Conservation (phyloP, 352 stramenopile species). For the Ophiocytium majus region DNA sequence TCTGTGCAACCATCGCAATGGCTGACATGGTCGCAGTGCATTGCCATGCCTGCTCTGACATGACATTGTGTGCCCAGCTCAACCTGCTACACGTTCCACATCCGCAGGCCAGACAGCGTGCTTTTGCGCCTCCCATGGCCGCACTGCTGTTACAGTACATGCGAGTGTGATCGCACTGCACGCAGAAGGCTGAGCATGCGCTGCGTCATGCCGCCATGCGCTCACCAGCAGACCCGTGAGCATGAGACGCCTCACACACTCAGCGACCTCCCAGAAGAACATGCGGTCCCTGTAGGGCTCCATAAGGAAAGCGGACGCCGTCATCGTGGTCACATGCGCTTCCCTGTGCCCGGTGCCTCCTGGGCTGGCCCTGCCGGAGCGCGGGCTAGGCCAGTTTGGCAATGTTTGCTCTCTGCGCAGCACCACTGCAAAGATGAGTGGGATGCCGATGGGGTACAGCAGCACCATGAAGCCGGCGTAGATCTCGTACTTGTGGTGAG, state of each 20-base stretch:
- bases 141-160: not conserved
- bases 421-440: conserved; percentile 20
- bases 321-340: not conserved
- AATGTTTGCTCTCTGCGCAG: conserved; percentile 8
- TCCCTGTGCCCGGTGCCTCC: not conserved
- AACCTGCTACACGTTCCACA: too few species aligned
- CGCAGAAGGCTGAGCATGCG: not conserved
- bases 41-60: too few species aligned
- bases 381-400: not conserved
- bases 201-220: conserved; percentile 14
- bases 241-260: conserved; percentile 15
- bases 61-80: too few species aligned
- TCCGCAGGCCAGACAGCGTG: too few species aligned
- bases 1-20: too few species aligned
- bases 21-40: too few species aligned
- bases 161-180: not conserved
- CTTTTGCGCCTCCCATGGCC: not conserved
- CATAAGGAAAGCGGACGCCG: too few species aligned
- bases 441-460: conserved; percentile 28
- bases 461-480: conserved; percentile 29
- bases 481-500: conserved; percentile 3
- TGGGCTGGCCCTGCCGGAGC: not conserved
- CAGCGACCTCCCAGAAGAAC: conserved; percentile 21
- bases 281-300: conserved; percentile 11
- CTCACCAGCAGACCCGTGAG: conserved; percentile 23